A percentile compares a stretch with the other conserved stretches of the same genome.
Evolutionary conservation across 495 filamentous ascomycete species (phyloP).

Genomic region (Massariosphaeria phaeospora): DNA sequence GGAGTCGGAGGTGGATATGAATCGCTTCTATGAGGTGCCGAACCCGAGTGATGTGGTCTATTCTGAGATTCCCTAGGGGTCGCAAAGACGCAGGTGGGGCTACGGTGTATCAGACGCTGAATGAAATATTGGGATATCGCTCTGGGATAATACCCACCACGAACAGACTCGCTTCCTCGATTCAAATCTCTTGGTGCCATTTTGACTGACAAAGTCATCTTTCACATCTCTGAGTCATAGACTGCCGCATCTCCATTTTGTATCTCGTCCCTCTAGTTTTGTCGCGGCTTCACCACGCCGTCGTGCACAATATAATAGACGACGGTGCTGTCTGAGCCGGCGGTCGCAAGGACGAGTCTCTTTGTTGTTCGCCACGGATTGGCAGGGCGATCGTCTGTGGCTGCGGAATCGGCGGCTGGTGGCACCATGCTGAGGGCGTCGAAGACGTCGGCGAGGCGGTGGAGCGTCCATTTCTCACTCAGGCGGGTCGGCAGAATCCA

Average conservation of each 20-base stretch:
- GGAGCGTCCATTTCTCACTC: constrained; percentile 75
- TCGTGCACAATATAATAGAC: constrained; percentile 95
- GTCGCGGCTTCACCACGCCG: constrained; percentile 90
- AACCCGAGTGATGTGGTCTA: constrained; percentile 41
- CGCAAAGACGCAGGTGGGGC: too few species aligned
- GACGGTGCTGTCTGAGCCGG: constrained; percentile 85
- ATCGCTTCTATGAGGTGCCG: constrained; percentile 42
- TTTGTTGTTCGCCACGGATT: constrained; percentile 48
- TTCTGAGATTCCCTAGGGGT: constrained; percentile 43
- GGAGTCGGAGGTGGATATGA: constrained; percentile 38
- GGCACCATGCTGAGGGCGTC: constrained; percentile 59
- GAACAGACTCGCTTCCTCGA: too few species aligned
- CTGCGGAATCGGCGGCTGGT: constrained; percentile 35
- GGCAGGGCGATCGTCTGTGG: constrained; percentile 35
- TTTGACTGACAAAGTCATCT: too few species aligned
- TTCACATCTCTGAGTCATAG: too few species aligned
- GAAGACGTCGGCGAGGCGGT: constrained; percentile 72
- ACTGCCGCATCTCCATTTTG: background rate
- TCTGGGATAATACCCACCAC: too few species aligned
- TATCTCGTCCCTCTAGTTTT: constrained; percentile 64
- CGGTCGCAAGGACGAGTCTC: constrained; percentile 72
- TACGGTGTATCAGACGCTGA: too few species aligned
- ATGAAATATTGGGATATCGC: too few species aligned
- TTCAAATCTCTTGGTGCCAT: too few species aligned
- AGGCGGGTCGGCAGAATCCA: constrained; percentile 86